Evolutionary conservation across 2,329 filamentous ascomycete genomes (phyloP).

Genomic region (Colletotrichum zoysiae): DNA sequence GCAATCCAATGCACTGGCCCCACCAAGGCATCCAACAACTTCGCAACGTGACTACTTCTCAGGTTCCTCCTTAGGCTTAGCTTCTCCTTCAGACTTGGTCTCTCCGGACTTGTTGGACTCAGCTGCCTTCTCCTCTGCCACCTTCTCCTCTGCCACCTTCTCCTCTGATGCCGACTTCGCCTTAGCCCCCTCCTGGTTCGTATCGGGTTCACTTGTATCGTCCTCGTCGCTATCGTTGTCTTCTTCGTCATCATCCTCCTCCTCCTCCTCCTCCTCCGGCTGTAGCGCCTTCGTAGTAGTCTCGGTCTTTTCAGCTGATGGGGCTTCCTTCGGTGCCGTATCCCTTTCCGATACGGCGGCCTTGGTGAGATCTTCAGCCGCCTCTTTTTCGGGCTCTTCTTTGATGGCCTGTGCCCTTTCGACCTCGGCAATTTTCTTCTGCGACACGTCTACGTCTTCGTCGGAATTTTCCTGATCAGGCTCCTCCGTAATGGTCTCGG

Average conservation of each 20-base stretch:
- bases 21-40: neutral
- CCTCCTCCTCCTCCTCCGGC: constrained; percentile 44
- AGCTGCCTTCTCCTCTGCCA: neutral
- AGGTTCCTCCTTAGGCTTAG: constrained; percentile 11
- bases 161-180: constrained; percentile 30
- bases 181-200: constrained; percentile 40
- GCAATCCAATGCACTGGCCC: neutral
- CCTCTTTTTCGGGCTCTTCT: constrained; percentile 51
- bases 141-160: constrained; percentile 13
- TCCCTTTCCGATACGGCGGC: constrained; percentile 31
- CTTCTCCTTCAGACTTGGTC: constrained; percentile 22
- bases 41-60: neutral
- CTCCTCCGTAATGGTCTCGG: constrained; percentile 57
- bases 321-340: constrained; percentile 44
- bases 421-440: constrained; percentile 46
- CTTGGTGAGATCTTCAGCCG: constrained; percentile 45
- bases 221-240: constrained; percentile 48
- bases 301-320: constrained; percentile 46
- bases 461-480: constrained; percentile 39
- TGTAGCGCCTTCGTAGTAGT: constrained; percentile 43
- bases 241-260: constrained; percentile 46
- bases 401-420: constrained; percentile 46
- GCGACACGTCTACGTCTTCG: constrained; percentile 45
- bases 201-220: constrained; percentile 39
- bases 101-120: constrained; percentile 1